phyloP scores from a whole-genome alignment of 73 alveolate species.

The Breviolum minutum region DNA sequence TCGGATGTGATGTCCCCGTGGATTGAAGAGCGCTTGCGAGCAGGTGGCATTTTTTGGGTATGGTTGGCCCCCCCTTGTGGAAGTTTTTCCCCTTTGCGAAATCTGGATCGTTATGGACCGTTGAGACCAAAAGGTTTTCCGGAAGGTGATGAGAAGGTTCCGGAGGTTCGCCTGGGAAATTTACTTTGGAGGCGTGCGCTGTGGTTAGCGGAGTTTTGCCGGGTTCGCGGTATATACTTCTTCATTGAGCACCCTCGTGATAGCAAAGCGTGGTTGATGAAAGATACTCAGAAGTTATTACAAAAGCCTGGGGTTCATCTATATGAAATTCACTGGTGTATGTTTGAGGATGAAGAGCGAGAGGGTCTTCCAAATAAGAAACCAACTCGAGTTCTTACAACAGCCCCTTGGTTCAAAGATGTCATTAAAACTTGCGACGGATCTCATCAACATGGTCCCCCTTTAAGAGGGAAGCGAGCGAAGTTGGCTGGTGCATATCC shows the following conservation, averaged over 20 bases:
- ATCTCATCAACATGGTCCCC: not conserved
- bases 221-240: not conserved
- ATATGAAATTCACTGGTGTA: no score
- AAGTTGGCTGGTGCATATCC: not conserved
- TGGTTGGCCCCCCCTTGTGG: constrained; percentile 32
- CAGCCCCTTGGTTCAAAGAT: not conserved
- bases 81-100: not conserved
- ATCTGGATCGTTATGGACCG: not conserved
- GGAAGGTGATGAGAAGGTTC: no score
- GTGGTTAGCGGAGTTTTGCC: not conserved
- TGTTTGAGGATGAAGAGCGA: not conserved
- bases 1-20: not conserved
- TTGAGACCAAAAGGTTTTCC: no score
- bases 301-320: no score
- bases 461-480: not conserved
- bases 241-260: no score
- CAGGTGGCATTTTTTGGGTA: not conserved
- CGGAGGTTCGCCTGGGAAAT: not conserved
- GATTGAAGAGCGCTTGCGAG: not conserved
- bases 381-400: not conserved
- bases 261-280: no score
- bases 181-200: not conserved
- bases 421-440: not conserved
- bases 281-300: no score
- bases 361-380: not conserved